Evolutionary conservation across 169 alveolate species (phyloP), one percentile per base, ranked within the genome.

Genomic region (Toxoplasma gondii): DNA sequence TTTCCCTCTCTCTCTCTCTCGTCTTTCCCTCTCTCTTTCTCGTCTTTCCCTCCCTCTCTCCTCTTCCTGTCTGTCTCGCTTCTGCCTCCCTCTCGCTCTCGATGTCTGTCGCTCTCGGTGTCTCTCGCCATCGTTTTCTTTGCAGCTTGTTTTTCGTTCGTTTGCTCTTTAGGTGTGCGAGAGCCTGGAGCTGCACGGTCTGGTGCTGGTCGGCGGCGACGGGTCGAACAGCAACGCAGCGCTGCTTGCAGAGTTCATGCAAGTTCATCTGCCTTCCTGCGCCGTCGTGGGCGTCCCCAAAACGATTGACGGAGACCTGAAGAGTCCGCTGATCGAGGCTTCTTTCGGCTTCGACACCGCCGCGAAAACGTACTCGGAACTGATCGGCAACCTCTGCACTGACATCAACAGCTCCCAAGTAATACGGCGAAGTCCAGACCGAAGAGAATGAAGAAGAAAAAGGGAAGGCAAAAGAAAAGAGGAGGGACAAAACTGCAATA

Each of bases 251-350:
- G 99, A 99, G 95, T 99, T 99, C 95, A 98, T 99, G 95, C 96
- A 98, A 78, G 96, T 22, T 91, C 96, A 64, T 22, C 67, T 91
- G 53, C 94, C 94, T 41, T 67, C 88, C 74, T 94, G 96, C 91
- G 78, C 92, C 29, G 99, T 99, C 45, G 98, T 99, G 36, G 99
- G 99, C 9, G 98, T 98, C 29, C 99, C 99, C 1, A 99, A 99
- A 97, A 99, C 99, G 10, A 99, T 99, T 92, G 99, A 99, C 96
- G 99, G 99, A 43, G 99, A 99, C 97, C 96, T 99, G 94, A 99
- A 98, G 96, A 98, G 98, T 92, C 93, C 94, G 7, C 70, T 94
- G 53, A 98, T 99, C 41, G 99, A 99, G 95, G 98, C 99, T 81
- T 98, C 99, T 70, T 99, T 99, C 96, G 99, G 99, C 41, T 99